Percentiles rank a stretch among this genome's conserved stretches.
These are phyloP conservation scores for Neonectria neomacrospora DNA, from an alignment of 2,329 filamentous ascomycete genomes.

Conservation along the genomic window DNA sequence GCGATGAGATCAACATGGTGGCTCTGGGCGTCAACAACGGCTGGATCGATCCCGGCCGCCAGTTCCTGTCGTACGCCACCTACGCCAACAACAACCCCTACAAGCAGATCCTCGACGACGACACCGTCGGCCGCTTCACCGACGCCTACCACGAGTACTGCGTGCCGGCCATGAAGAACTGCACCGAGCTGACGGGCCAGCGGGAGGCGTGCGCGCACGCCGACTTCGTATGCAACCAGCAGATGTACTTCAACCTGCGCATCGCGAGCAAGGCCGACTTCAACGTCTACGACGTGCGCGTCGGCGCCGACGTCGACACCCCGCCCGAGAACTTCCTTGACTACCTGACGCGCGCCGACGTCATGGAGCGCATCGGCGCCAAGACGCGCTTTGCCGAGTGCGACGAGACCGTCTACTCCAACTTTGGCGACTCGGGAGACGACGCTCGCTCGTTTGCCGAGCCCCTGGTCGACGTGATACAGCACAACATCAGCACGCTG, in stretches of 20 bases:
- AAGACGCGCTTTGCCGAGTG: conserved; percentile 41
- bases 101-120: conserved; percentile 43
- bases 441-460: conserved; percentile 57
- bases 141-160: conserved; percentile 46
- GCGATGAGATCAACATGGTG: conserved; percentile 59
- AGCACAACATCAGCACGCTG: conserved; percentile 59
- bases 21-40: conserved; percentile 68
- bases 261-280: conserved; percentile 48
- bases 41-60: conserved; percentile 59
- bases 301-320: conserved; percentile 36
- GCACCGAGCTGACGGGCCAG: conserved; percentile 37
- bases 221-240: conserved; percentile 41
- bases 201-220: conserved; percentile 44
- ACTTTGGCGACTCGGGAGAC: conserved; percentile 40
- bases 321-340: conserved; percentile 41
- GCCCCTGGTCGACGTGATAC: conserved; percentile 57
- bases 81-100: conserved; percentile 50
- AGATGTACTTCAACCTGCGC: conserved; percentile 42
- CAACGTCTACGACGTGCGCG: conserved; percentile 60
- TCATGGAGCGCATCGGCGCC: conserved; percentile 42
- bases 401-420: conserved; percentile 38
- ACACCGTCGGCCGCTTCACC: conserved; percentile 35
- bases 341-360: conserved; percentile 39
- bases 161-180: conserved; percentile 38
- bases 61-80: conserved; percentile 48